phyloP scores from a whole-genome alignment of 2,329 filamentous ascomycete genomes.

The Exophiala alcalophila region DNA sequence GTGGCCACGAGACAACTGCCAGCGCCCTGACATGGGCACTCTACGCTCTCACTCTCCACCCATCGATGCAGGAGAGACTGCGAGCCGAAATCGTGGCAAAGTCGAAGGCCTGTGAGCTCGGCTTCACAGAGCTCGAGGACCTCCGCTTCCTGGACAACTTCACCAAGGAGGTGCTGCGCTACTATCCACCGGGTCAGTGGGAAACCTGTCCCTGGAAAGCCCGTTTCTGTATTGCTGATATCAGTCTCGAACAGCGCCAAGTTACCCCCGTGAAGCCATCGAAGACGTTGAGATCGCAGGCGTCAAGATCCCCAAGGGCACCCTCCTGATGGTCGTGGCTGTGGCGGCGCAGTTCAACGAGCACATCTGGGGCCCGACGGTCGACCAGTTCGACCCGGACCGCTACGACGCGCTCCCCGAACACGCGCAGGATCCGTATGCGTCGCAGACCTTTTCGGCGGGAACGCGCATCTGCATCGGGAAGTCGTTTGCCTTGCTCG shows the following conservation, averaged over 20 bases:
- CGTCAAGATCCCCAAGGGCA: conserved; percentile 47
- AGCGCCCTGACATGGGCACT: conserved; percentile 70
- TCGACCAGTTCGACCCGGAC: conserved; percentile 34
- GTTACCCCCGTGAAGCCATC: conserved; percentile 17
- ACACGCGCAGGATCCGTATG: neutral
- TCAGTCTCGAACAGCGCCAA: conserved; percentile 32
- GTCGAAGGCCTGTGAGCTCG: conserved; percentile 55
- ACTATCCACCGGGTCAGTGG: conserved; percentile 40
- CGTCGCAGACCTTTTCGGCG: neutral
- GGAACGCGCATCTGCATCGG: neutral
- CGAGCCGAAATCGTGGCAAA: conserved; percentile 63
- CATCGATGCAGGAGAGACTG: conserved; percentile 62
- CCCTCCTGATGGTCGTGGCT: conserved; percentile 40
- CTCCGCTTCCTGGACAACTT: conserved; percentile 58
- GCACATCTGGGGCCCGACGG: conserved; percentile 32
- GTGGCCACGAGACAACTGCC: conserved; percentile 71
- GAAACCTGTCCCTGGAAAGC: too few species aligned
- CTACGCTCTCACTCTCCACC: conserved; percentile 64
- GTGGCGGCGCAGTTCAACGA: conserved; percentile 36
- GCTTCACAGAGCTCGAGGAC: conserved; percentile 55
- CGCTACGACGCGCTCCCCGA: neutral
- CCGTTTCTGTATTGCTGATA: too few species aligned
- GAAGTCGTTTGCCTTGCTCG: neutral
- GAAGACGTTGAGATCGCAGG: conserved; percentile 44
- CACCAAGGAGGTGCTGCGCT: conserved; percentile 37